Percentiles rank a stretch among this genome's conserved stretches.
Evolutionary conservation across 805 yeast species (phyloP).

Genomic region (Kodamaea jinghongensis): DNA sequence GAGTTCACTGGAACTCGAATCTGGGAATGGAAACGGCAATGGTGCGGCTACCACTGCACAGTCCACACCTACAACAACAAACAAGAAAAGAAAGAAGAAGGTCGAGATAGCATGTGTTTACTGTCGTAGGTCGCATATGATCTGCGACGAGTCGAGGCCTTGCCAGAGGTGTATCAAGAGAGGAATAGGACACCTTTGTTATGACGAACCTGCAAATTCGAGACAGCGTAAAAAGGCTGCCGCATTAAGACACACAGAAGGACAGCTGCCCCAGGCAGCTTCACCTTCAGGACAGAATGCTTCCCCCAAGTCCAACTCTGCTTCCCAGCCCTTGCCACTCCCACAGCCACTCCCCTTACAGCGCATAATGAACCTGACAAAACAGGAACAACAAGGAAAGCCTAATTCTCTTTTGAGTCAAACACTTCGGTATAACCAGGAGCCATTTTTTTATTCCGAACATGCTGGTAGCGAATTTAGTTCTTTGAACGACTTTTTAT

Average conservation of each 20-base stretch:
- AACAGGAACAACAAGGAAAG: slow-evolving; percentile 5
- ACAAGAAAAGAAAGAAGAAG: slow-evolving; percentile 44
- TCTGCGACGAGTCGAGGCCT: slow-evolving; percentile 77
- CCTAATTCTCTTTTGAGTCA: slow-evolving; percentile 33
- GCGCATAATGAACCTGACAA: neutral
- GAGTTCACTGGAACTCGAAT: neutral
- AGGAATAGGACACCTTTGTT: slow-evolving; percentile 85
- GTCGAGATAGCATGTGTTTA: slow-evolving; percentile 78
- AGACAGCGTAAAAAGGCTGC: slow-evolving; percentile 41
- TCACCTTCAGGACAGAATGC: neutral
- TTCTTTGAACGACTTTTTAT: slow-evolving; percentile 81
- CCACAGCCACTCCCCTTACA: slow-evolving; percentile 6
- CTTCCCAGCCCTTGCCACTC: slow-evolving; percentile 7
- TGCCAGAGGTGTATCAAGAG: slow-evolving; percentile 83
- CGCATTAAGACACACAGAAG: slow-evolving; percentile 13
- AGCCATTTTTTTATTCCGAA: slow-evolving; percentile 82
- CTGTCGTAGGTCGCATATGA: slow-evolving; percentile 91
- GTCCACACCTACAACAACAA: neutral
- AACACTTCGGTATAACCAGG: slow-evolving; percentile 50
- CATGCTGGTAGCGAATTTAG: slow-evolving; percentile 92
- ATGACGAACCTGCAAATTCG: slow-evolving; percentile 58
- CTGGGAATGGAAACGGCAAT: neutral
- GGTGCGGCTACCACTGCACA: neutral
- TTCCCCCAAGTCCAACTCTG: slow-evolving; percentile 7
- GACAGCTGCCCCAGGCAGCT: neutral